These are phyloP conservation scores for Ogataea haglerorum DNA, from an alignment of 805 yeast species.

Conservation along the genomic window DNA sequence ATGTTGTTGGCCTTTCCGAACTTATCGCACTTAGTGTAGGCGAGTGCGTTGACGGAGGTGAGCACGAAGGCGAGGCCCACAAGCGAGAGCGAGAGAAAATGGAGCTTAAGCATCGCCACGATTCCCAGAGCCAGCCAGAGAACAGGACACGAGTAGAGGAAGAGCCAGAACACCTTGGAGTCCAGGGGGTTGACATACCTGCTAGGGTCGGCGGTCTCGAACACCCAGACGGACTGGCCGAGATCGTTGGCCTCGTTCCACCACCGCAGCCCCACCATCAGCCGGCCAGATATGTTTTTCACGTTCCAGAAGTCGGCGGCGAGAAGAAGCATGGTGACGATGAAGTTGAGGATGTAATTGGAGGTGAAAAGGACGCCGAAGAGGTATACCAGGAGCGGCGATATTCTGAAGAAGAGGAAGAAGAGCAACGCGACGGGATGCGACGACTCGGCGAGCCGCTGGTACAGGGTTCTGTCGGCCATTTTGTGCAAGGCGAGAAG, in stretches of 20 bases:
- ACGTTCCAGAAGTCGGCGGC: conserved; percentile 94
- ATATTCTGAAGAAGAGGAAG: conserved; percentile 58
- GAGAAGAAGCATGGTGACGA: conserved; percentile 66
- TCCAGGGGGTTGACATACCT: conserved; percentile 85
- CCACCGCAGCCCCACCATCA: conserved; percentile 91
- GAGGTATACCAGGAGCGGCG: conserved; percentile 63
- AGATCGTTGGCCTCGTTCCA: conserved; percentile 80
- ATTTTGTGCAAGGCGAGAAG: conserved; percentile 6
- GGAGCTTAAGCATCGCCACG: conserved; percentile 73
- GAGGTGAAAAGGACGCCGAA: conserved; percentile 69
- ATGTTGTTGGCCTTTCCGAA: conserved; percentile 78
- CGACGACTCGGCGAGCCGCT: conserved; percentile 61
- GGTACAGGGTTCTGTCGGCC: conserved; percentile 35
- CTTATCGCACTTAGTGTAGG: conserved; percentile 88
- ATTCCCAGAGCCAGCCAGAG: conserved; percentile 74
- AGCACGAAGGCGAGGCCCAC: conserved; percentile 67
- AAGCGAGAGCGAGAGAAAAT: conserved; percentile 62
- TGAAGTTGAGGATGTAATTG: conserved; percentile 72
- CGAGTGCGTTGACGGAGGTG: conserved; percentile 79
- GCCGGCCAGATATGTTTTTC: conserved; percentile 86
- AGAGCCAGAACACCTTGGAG: conserved; percentile 82
- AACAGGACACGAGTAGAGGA: conserved; percentile 71
- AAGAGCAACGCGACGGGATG: conserved; percentile 77
- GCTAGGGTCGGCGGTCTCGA: conserved; percentile 75
- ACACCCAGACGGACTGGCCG: conserved; percentile 80